A percentile compares a stretch with the other conserved stretches of the same genome.
phyloP scores from a whole-genome alignment of 192 early-diverging fungal genomes.

The Podila minutissima region DNA sequence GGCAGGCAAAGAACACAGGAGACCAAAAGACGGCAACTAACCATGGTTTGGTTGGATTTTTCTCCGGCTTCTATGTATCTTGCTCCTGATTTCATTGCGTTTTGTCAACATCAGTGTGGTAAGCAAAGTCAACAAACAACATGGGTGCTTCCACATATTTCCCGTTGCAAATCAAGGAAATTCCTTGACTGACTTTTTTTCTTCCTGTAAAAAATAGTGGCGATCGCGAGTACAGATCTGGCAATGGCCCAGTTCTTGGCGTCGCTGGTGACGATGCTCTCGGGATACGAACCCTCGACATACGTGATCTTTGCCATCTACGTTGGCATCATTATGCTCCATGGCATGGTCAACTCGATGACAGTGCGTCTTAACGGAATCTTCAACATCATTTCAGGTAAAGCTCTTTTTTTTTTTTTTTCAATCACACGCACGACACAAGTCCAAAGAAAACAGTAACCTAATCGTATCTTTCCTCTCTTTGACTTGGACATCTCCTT shows the following conservation, averaged over 20 bases:
- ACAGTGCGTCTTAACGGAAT: conserved; percentile 54
- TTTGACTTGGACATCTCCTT: no score
- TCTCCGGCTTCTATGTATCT: no score
- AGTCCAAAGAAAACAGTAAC: no score
- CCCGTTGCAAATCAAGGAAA: no score
- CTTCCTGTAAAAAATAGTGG: conserved; percentile 23
- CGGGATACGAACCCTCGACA: conserved; percentile 42
- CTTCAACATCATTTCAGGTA: conserved; percentile 62
- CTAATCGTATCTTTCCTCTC: no score
- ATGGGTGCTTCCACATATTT: no score
- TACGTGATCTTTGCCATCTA: conserved; percentile 62
- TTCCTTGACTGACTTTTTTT: background rate
- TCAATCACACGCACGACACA: no score
- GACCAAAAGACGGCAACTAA: background rate
- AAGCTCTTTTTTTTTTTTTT: no score
- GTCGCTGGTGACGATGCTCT: conserved; percentile 51
- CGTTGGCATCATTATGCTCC: conserved; percentile 62
- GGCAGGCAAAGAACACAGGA: background rate
- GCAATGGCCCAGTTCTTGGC: conserved; percentile 60
- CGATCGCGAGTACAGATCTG: conserved; percentile 59
- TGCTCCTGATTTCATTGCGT: no score
- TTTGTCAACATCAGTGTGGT: no score
- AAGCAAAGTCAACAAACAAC: no score
- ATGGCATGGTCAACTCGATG: conserved; percentile 62
- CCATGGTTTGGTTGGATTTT: no score